These are phyloP conservation scores for Skeletonema marinoi DNA, from an alignment of 108 stramenopile species.

Conservation along the genomic window DNA sequence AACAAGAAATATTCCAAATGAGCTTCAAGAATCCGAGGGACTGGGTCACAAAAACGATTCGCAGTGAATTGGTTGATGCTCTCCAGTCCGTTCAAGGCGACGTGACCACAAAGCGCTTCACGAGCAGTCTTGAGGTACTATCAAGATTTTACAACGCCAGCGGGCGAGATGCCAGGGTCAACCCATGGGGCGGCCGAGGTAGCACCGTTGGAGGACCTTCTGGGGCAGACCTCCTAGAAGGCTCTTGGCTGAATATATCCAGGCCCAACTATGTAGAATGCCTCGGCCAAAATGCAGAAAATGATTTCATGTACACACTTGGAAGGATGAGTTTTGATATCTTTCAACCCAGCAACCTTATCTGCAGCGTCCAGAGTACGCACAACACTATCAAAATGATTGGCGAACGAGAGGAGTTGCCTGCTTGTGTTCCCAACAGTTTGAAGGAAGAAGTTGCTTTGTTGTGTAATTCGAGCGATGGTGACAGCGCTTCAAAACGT, in stretches of 20 bases:
- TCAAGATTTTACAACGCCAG: constrained; percentile 40
- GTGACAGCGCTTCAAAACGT: constrained; percentile 8
- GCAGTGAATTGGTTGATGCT: constrained; percentile 50
- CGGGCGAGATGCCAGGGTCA: constrained; percentile 48
- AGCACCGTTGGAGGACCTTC: constrained; percentile 36
- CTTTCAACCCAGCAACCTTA: constrained; percentile 61
- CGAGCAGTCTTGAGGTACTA: constrained; percentile 38
- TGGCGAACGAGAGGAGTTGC: constrained; percentile 26
- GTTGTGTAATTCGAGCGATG: constrained; percentile 30
- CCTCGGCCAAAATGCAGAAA: constrained; percentile 71
- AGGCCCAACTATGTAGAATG: constrained; percentile 76
- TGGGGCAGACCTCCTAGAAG: constrained; percentile 49
- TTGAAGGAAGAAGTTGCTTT: constrained; percentile 52
- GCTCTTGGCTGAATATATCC: constrained; percentile 81
- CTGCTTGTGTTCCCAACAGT: constrained; percentile 66
- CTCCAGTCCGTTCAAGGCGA: constrained; percentile 40
- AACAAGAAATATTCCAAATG: constrained; percentile 50
- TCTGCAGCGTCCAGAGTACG: constrained; percentile 66
- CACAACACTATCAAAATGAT: constrained; percentile 58
- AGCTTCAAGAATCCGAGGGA: constrained; percentile 29
- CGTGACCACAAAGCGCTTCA: constrained; percentile 42
- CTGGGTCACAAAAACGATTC: constrained; percentile 41
- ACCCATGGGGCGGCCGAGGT: constrained; percentile 36
- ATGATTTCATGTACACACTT: constrained; percentile 63
- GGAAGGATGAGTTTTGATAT: constrained; percentile 77